A percentile compares a stretch with the other conserved stretches of the same genome.
These are phyloP conservation scores for Cyberlindnera xishuangbannaensis DNA, from an alignment of 805 yeast species.

Conservation along the genomic window DNA sequence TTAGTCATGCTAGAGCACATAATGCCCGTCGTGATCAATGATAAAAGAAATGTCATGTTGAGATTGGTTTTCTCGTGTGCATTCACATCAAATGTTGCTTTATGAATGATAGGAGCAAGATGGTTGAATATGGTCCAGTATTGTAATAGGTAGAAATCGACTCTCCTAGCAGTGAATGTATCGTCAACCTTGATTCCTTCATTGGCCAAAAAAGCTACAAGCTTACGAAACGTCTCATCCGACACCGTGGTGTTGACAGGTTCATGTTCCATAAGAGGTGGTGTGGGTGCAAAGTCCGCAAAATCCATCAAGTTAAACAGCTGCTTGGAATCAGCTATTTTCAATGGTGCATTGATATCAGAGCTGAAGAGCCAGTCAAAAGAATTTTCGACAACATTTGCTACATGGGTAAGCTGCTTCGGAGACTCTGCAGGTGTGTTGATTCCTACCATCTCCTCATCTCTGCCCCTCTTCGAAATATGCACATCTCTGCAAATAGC, in stretches of 20 bases:
- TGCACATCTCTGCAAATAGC: not conserved
- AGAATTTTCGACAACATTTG: conserved; percentile 19
- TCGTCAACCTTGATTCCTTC: conserved; percentile 1
- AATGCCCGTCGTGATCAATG: conserved; percentile 18
- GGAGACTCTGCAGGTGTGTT: too few species aligned
- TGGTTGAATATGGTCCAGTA: conserved; percentile 34
- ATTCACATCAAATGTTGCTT: conserved; percentile 26
- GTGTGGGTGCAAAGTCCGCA: not conserved
- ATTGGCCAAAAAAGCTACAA: not conserved
- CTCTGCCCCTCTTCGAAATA: not conserved
- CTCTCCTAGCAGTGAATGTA: conserved; percentile 4
- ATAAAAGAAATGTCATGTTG: conserved; percentile 11
- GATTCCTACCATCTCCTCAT: too few species aligned
- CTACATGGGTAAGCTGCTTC: conserved; percentile 16
- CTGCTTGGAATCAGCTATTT: not conserved
- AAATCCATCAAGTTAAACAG: conserved; percentile 3
- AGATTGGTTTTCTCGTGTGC: conserved; percentile 2
- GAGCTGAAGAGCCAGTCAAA: conserved; percentile 25
- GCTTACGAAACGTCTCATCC: conserved; percentile 3
- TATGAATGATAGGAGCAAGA: conserved; percentile 36
- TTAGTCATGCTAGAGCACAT: conserved; percentile 11
- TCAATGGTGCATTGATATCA: conserved; percentile 1
- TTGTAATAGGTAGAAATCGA: conserved; percentile 21
- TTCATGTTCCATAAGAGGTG: not conserved
- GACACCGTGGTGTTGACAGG: conserved; percentile 2